Percentiles rank a stretch among this genome's conserved stretches.
These are phyloP conservation scores for Umbelopsis vinacea DNA, from an alignment of 192 early-diverging fungal genomes.

Conservation along the genomic window DNA sequence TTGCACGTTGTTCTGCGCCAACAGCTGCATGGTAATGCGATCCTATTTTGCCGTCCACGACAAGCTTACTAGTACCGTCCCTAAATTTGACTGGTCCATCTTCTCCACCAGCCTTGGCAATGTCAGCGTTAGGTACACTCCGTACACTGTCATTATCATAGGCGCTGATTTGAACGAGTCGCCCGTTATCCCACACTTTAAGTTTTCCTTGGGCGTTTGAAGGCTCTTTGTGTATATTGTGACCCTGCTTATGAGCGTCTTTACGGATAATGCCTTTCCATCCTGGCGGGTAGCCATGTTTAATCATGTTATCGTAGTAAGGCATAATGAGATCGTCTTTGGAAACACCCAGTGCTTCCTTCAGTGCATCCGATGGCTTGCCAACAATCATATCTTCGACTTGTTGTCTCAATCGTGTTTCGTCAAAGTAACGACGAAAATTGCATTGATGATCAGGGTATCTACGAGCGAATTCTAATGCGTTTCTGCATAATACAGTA, in stretches of 20 bases:
- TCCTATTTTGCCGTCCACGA: conserved; percentile 8
- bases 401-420: neutral
- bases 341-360: conserved; percentile 16
- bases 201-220: neutral
- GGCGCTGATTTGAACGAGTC: conserved; percentile 7
- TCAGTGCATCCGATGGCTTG: conserved; percentile 11
- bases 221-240: neutral
- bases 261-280: conserved; percentile 12
- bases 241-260: neutral
- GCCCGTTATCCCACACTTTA: conserved; percentile 16
- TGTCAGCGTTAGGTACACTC: neutral
- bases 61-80: neutral
- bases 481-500: conserved; percentile 1
- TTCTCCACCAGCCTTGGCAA: conserved; percentile 4
- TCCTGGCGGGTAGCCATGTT: conserved; percentile 23
- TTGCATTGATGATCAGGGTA: conserved; percentile 21
- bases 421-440: conserved; percentile 12
- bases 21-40: conserved; percentile 17
- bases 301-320: conserved; percentile 19
- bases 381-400: conserved; percentile 18
- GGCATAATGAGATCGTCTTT: conserved; percentile 12
- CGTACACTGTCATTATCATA: neutral
- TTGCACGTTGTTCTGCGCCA: conserved; percentile 9
- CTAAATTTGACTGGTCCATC: conserved; percentile 9
- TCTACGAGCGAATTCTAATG: conserved; percentile 11